A percentile compares a stretch with the other conserved stretches of the same genome.
Conservation (phyloP, 1,284 basidiomycete genomes). For the Papiliotrema laurentii region DNA sequence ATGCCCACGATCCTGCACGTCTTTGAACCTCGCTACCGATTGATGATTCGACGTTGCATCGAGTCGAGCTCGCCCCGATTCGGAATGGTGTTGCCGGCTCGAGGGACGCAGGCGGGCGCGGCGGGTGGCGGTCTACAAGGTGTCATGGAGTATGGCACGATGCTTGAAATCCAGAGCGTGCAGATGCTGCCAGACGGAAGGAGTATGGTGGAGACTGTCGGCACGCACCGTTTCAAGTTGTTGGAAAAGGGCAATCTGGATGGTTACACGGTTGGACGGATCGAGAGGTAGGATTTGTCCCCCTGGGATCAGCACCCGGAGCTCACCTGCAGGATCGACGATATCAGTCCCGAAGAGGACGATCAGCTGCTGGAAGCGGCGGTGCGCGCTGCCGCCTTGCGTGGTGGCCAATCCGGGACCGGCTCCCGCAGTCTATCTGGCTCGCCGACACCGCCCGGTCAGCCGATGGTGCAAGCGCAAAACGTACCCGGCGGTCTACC, state of each 20-base stretch:
- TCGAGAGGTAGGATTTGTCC: constrained; percentile 58
- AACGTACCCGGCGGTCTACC: no score
- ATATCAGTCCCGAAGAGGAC: constrained; percentile 55
- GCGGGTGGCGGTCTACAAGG: constrained; percentile 47
- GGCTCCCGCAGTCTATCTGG: not conserved
- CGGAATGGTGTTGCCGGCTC: constrained; percentile 79
- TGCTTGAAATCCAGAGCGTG: constrained; percentile 81
- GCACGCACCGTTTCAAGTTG: constrained; percentile 76
- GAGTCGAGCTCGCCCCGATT: constrained; percentile 69
- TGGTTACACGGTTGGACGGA: constrained; percentile 80
- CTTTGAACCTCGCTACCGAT: constrained; percentile 85
- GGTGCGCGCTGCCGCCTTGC: constrained; percentile 45
- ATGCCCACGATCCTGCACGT: constrained; percentile 86
- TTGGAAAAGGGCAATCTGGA: constrained; percentile 75
- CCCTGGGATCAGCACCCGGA: constrained; percentile 1
- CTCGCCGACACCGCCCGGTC: not conserved
- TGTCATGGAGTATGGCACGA: constrained; percentile 71
- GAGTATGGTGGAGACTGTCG: constrained; percentile 82
- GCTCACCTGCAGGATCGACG: constrained; percentile 51
- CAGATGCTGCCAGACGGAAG: constrained; percentile 85
- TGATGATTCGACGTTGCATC: constrained; percentile 90
- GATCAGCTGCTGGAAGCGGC: constrained; percentile 44
- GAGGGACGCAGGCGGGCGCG: constrained; percentile 29
- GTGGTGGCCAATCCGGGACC: not conserved
- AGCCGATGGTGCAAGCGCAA: no score